Evolutionary conservation across 106 monocot species (phyloP), one percentile per base, ranked within the genome.

Genomic region (Allium cepa): DNA sequence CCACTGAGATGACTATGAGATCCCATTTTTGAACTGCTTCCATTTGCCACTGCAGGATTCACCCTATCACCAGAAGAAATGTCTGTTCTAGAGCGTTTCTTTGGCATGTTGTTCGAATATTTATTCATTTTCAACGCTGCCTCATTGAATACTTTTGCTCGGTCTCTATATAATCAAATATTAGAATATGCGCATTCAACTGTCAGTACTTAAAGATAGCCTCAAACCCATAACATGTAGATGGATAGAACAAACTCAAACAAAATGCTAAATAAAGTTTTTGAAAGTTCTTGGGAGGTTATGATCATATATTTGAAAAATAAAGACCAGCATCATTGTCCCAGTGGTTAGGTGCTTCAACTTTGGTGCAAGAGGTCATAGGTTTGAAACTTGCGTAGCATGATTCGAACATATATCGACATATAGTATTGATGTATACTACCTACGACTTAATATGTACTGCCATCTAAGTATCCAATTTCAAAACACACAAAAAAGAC

Each of bases 31-130:
- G 76, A 52, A 13, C 69, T 47, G 15, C 28, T 68, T 70, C 66
- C 73, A 66, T 75, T 80, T 14, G 68, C 64, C 9, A 53, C 53
- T 68, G 66, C 71, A 49, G 56, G 49, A 69, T 50, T 69, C 61
- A 75, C 55, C 58, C 84, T 57, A 8, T 80, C 87, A 53, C 64
- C 66, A 51, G 73, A 80, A 60, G 81, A 74, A 67, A 52, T 57
- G 61, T 87, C 83, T 58, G 46, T 75, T 73, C 78, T 64, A 53
- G 83, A 73, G 67, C 78, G 83, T 52, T 87, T 87, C 49, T 69
- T 80, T 49, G 75, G 49, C 17, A 69, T 11, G 55, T 46, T 69
- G 70, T 56, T 70, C 49, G 53, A 67, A 28, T 51, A 58, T 57
- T 73, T 84, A 11, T 87, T 83, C 53, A 87, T 69, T 69, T 79